Conservation (phyloP, 306 rosid genomes). For the Sicyos baderoa region DNA sequence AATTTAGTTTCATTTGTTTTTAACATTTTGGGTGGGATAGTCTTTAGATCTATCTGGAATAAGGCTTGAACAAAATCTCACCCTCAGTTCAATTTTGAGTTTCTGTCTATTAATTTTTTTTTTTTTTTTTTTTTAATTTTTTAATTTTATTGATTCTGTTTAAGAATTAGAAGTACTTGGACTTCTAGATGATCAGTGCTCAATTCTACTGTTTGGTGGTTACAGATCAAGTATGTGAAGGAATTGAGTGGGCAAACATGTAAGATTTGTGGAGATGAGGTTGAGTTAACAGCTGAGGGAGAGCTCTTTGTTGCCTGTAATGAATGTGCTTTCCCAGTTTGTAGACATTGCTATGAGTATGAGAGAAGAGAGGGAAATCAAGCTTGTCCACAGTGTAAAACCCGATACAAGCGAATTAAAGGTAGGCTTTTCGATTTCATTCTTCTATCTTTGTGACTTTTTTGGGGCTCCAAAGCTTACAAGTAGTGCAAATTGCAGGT, state of each 20-base stretch:
- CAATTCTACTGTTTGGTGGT: not conserved
- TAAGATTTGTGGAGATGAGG: conserved; percentile 18
- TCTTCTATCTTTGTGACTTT: not conserved
- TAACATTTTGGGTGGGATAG: not conserved
- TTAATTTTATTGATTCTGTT: not conserved
- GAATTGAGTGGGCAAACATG: conserved; percentile 15
- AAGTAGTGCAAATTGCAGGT: conserved; percentile 39
- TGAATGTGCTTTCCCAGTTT: conserved; percentile 21
- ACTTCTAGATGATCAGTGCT: no score
- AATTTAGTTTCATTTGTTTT: not conserved
- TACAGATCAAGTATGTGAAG: conserved; percentile 15
- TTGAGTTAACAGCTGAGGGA: conserved; percentile 5
- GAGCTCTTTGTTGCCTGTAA: conserved; percentile 22
- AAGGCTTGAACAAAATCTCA: not conserved
- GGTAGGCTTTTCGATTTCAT: not conserved
- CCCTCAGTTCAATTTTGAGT: not conserved
- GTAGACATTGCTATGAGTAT: conserved; percentile 21
- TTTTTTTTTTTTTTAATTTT: no score
- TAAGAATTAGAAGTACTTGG: not conserved
- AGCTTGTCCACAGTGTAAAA: conserved; percentile 20
- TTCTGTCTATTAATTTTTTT: not conserved
- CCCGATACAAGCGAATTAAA: conserved; percentile 18
- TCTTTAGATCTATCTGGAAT: not conserved
- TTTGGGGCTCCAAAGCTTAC: not conserved
- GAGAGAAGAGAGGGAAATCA: conserved; percentile 21